These are phyloP conservation scores for Laburnicola sp. DNA, from an alignment of 2,329 filamentous ascomycete genomes.

Conservation along the genomic window DNA sequence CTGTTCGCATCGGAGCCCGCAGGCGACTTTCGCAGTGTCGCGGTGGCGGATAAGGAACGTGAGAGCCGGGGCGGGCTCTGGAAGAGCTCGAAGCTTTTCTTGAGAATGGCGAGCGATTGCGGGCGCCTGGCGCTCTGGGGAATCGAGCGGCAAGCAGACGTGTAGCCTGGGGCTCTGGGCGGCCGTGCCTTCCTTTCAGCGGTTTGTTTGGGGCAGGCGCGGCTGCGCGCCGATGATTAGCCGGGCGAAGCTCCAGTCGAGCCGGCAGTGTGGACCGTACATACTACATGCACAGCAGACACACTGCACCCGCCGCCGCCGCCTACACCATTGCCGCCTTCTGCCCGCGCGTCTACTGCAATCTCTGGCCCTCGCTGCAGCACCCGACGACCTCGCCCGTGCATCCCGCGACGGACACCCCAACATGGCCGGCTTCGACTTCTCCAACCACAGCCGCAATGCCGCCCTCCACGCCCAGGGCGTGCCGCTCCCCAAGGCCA, in stretches of 20 bases:
- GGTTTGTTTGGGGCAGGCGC: neutral
- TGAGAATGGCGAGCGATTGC: slow-evolving; percentile 21
- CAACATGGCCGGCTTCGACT: slow-evolving; percentile 77
- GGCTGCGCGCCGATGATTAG: too few relatives aligned
- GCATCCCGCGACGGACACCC: slow-evolving; percentile 1
- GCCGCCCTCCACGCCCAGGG: slow-evolving; percentile 90
- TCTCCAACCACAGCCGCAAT: slow-evolving; percentile 99
- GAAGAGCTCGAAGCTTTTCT: slow-evolving; percentile 30
- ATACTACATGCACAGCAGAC: too few relatives aligned
- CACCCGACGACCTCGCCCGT: neutral
- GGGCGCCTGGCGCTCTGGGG: slow-evolving; percentile 24
- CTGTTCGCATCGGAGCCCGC: slow-evolving; percentile 32
- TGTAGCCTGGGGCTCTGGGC: slow-evolving; percentile 11
- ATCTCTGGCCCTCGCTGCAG: neutral
- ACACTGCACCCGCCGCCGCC: neutral
- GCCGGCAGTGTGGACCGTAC: too few relatives aligned
- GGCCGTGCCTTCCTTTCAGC: slow-evolving; percentile 8
- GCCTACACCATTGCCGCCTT: neutral
- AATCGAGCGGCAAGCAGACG: slow-evolving; percentile 26
- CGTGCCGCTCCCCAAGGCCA: slow-evolving; percentile 93
- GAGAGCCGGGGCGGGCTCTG: slow-evolving; percentile 27
- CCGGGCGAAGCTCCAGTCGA: too few relatives aligned
- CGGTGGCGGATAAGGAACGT: slow-evolving; percentile 29
- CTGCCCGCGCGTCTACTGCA: neutral
- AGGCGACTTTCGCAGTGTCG: slow-evolving; percentile 18